Percentiles rank a stretch among this genome's conserved stretches.
Conservation (phyloP, 148 eudicot species). For the Rhododendron ovatum region DNA sequence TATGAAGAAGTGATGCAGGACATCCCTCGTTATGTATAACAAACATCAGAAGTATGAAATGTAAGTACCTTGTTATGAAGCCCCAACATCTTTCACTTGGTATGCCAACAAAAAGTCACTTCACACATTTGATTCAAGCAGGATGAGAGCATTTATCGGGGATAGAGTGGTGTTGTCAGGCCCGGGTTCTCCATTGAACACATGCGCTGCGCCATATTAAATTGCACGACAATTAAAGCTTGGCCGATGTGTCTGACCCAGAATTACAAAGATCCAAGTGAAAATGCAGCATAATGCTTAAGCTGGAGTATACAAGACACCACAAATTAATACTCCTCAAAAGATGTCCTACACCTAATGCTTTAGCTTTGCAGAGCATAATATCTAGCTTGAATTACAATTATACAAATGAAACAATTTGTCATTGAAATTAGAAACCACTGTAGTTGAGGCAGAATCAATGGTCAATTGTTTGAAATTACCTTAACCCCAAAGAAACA, state of each 20-base stretch:
- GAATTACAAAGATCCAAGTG: not conserved
- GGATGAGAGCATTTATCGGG: not conserved
- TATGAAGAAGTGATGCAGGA: not conserved
- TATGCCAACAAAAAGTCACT: not conserved
- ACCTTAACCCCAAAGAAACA: not conserved
- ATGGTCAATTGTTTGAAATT: not conserved
- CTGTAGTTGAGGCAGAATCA: not conserved
- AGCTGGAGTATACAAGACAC: not conserved
- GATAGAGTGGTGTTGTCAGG: not conserved
- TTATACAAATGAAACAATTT: not conserved
- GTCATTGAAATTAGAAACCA: not conserved
- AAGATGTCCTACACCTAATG: not conserved
- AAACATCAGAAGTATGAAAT: not conserved
- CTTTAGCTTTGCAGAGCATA: not conserved
- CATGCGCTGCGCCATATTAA: not conserved
- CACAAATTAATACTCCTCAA: not conserved
- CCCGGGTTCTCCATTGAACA: not conserved
- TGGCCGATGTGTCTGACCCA: not conserved
- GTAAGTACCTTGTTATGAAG: not conserved
- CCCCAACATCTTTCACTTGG: not conserved
- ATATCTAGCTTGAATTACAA: not conserved
- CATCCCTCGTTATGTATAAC: not conserved
- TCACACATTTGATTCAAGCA: not conserved
- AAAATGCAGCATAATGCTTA: not conserved
- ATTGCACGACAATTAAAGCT: not conserved